phyloP scores from a whole-genome alignment of 192 early-diverging fungal species.

The Podila epigama region DNA sequence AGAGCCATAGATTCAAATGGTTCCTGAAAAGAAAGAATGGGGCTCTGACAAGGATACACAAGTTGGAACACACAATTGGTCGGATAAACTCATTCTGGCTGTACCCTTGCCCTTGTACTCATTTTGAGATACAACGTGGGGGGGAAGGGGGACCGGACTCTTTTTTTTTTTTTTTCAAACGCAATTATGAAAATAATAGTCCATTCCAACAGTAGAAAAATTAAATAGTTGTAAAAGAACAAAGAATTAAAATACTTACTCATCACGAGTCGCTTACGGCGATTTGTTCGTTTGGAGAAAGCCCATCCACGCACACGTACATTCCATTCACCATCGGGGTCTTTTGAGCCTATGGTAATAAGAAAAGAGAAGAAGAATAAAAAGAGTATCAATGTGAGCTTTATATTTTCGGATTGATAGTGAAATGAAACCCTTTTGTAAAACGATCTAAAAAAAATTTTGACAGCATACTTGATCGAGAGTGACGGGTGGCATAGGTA shows the following conservation, averaged over 20 bases:
- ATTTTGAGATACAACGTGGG: not conserved
- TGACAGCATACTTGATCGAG: constrained; percentile 47
- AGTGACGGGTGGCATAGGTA: constrained; percentile 54
- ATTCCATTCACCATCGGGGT: constrained; percentile 49
- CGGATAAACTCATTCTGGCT: no score
- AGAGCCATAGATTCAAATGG: no score
- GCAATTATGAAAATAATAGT: no score
- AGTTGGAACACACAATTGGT: no score
- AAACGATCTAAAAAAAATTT: no score
- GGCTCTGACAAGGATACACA: no score
- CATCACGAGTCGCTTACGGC: constrained; percentile 45
- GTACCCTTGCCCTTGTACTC: no score
- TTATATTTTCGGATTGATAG: not conserved
- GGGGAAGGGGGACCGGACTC: not conserved
- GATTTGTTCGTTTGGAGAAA: constrained; percentile 44
- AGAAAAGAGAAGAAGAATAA: not conserved
- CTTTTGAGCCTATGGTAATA: constrained; percentile 20
- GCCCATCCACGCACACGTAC: constrained; percentile 57
- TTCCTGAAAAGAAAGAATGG: no score
- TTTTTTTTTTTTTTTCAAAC: not conserved
- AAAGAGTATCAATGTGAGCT: no score
- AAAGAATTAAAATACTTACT: constrained; percentile 20
- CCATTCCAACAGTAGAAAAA: no score
- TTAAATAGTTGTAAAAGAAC: not conserved
- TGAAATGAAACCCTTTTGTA: no score